Base-by-base conservation (phyloP, 2,329 filamentous ascomycete genomes). In the Zymoseptoria pseudotritici region DNA sequence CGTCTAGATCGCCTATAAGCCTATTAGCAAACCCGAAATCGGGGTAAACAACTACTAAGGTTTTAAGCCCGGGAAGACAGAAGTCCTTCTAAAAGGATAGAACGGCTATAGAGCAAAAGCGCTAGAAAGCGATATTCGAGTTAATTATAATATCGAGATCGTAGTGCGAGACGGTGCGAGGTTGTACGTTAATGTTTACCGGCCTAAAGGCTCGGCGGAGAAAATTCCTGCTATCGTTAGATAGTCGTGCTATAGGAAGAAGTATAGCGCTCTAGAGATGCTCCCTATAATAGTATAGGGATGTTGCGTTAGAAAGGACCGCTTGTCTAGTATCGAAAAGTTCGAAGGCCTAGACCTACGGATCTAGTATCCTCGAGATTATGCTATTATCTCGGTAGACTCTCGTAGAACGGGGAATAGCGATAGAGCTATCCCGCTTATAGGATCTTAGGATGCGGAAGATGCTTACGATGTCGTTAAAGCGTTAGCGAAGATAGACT, bases 191-290 rank as follows among this genome's bases (percentile, higher is more conserved):
- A 79, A 81, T 54, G 71, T 80, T 36, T 80, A 78, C 62, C 71
- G 78, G 5, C 77, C 78, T 0, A 68, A 74, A 1, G 66, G 68
- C 26, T 58, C 60, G 24, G 17, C 58, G 63, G 50, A 24, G 29
- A 17, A 55, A n/a, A 66, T 67, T 55, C 78, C 79, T 1, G 78
- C 77, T 1, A 67, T 80, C 22, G 63, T 81, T 1, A 71, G 70
- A 54, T 81, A 76, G 76, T 74, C 72, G 6, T 74, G 73, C 13
- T 80, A 77, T 60, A 79, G 79, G 20, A 80, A 81, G 63, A 75
- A 77, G 59, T 77, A 74, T 57, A 63, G 70, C 17, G 73, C 72
- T 2, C 63, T 77, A 13, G 65, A 71, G 19, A 76, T 76, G 68
- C 67, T 77, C 2, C 69, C 73, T 1, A 77, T 75, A 67, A 72